A percentile compares a stretch with the other conserved stretches of the same genome.
phyloP scores from a whole-genome alignment of 208 protist species.

The Acanthamoeba quina region DNA sequence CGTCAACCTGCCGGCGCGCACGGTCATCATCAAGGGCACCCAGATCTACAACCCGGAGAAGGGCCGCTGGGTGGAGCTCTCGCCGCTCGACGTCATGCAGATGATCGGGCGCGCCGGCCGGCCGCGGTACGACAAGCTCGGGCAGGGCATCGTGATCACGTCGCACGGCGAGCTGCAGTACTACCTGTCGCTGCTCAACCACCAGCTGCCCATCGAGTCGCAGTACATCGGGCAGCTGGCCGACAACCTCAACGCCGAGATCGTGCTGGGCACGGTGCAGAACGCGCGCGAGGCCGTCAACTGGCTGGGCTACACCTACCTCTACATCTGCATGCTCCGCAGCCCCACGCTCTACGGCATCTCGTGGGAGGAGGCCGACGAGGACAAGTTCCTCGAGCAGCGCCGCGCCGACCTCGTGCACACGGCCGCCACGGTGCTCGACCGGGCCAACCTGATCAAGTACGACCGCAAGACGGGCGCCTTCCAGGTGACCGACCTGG shows the following conservation, averaged over 20 bases:
- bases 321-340: slow-evolving; percentile 97
- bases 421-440: slow-evolving; percentile 83
- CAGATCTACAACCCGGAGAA: slow-evolving; percentile 93
- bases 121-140: slow-evolving; percentile 98
- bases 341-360: slow-evolving; percentile 97
- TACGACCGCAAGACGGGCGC: slow-evolving; percentile 77
- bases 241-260: slow-evolving; percentile 99
- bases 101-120: slow-evolving; percentile 98
- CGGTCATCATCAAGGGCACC: slow-evolving; percentile 98
- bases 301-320: slow-evolving; percentile 98
- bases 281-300: slow-evolving; percentile 96
- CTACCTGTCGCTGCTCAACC: slow-evolving; percentile 96
- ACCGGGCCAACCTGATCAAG: slow-evolving; percentile 88
- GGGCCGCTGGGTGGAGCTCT: slow-evolving; percentile 96
- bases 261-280: slow-evolving; percentile 96
- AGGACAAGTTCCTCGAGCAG: slow-evolving; percentile 82
- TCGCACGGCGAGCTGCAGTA: slow-evolving; percentile 96
- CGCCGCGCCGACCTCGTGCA: slow-evolving; percentile 82
- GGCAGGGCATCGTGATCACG: slow-evolving; percentile 98
- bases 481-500: slow-evolving; percentile 93
- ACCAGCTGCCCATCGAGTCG: slow-evolving; percentile 97
- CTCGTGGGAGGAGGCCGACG: slow-evolving; percentile 62
- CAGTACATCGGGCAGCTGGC: slow-evolving; percentile 92
- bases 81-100: slow-evolving; percentile 99
- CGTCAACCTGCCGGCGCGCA: slow-evolving; percentile 99